These are phyloP conservation scores for Astrothelium subdiscretum DNA, from an alignment of 495 filamentous ascomycete genomes.

Conservation along the genomic window DNA sequence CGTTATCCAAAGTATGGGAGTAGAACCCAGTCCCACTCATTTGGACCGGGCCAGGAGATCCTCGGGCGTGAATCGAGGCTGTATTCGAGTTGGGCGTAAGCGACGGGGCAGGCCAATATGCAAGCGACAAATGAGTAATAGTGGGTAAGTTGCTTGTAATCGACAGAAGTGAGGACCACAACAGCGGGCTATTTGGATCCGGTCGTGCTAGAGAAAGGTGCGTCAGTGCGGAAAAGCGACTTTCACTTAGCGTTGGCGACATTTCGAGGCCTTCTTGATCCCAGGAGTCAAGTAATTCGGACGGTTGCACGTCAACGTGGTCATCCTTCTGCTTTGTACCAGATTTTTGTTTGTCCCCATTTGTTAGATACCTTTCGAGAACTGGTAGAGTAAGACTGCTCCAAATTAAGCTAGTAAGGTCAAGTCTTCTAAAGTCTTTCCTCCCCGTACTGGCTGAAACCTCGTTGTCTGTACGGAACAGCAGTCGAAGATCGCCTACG, in stretches of 20 bases:
- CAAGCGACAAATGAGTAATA: constrained; percentile 66
- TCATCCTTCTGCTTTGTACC: constrained; percentile 5
- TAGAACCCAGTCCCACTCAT: constrained; percentile 57
- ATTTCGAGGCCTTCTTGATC: constrained; percentile 17
- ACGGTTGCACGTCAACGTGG: neutral
- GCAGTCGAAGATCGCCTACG: constrained; percentile 29
- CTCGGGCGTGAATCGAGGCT: constrained; percentile 38
- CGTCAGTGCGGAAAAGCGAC: constrained; percentile 38
- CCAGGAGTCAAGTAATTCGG: constrained; percentile 17
- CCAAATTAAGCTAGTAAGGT: constrained; percentile 52
- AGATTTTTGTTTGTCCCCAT: constrained; percentile 1
- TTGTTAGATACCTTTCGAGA: constrained; percentile 41
- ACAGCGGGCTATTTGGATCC: constrained; percentile 29
- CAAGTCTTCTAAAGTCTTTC: constrained; percentile 46
- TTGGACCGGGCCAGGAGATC: constrained; percentile 33
- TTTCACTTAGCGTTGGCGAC: constrained; percentile 3
- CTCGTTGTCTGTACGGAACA: constrained; percentile 25
- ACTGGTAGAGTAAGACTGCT: constrained; percentile 47
- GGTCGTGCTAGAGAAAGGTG: constrained; percentile 43
- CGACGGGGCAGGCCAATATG: constrained; percentile 68
- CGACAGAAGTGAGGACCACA: constrained; percentile 54
- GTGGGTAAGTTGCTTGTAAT: constrained; percentile 49
- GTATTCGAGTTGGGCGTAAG: constrained; percentile 49
- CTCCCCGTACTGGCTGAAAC: constrained; percentile 29
- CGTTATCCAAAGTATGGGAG: constrained; percentile 46